phyloP scores from a whole-genome alignment of 805 yeast species.

The Schwanniomyces pseudopolymorphus region DNA sequence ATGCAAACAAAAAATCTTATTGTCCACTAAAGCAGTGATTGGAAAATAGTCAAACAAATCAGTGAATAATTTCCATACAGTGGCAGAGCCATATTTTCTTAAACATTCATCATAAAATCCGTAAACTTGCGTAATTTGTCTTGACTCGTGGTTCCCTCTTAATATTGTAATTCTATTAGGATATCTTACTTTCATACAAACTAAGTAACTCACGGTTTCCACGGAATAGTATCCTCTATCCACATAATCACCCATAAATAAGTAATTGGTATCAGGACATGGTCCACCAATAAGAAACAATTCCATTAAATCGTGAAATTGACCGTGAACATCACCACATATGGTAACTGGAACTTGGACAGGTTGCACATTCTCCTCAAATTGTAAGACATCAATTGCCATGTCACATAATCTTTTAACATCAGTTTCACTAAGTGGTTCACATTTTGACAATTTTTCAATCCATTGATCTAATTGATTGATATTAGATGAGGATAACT shows the following conservation, averaged over 20 bases:
- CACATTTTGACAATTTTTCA: conserved; percentile 72
- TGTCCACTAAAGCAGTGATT: conserved; percentile 88
- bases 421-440: conserved; percentile 77
- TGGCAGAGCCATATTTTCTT: conserved; percentile 88
- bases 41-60: conserved; percentile 93
- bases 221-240: conserved; percentile 90
- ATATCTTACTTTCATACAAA: conserved; percentile 88
- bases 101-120: conserved; percentile 96
- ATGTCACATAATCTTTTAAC: conserved; percentile 79
- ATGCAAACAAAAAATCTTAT: conserved; percentile 86
- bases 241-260: conserved; percentile 68
- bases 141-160: conserved; percentile 93
- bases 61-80: conserved; percentile 90
- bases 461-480: conserved; percentile 87
- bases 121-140: conserved; percentile 95
- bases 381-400: conserved; percentile 89
- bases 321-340: conserved; percentile 97
- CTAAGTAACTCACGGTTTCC: conserved; percentile 85
- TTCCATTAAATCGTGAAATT: conserved; percentile 92
- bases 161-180: conserved; percentile 89
- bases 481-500: conserved; percentile 43
- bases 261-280: conserved; percentile 49
- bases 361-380: conserved; percentile 93
- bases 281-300: conserved; percentile 81
- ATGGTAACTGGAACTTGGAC: conserved; percentile 94